Conservation (phyloP, 768 basidiomycete genomes). For the Tylopilus cervinicoccineus region DNA sequence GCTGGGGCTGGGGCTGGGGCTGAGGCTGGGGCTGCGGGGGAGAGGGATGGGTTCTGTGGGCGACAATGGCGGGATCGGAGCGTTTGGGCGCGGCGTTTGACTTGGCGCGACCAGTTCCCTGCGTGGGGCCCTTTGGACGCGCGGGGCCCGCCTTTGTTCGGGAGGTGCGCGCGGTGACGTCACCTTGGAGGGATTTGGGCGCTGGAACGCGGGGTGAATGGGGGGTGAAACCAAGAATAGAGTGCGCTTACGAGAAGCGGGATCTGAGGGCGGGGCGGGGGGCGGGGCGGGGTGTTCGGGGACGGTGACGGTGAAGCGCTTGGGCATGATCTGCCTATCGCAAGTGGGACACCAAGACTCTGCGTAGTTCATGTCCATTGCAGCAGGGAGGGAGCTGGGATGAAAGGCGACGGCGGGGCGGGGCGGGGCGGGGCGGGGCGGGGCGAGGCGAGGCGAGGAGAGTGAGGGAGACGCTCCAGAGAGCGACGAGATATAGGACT, state of each 20-base stretch:
- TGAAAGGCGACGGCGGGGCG: conserved; percentile 8
- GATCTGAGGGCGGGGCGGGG: conserved; percentile 29
- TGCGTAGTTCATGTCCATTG: conserved; percentile 47
- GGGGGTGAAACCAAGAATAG: neutral
- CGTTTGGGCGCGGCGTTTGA: conserved; percentile 54
- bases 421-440: conserved; percentile 18
- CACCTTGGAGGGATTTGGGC: conserved; percentile 28
- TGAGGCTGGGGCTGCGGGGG: conserved; percentile 20
- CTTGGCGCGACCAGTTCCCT: conserved; percentile 62
- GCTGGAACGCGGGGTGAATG: conserved; percentile 13
- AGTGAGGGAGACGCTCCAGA: neutral
- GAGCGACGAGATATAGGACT: no score
- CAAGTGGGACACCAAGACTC: conserved; percentile 81
- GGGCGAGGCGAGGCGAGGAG: conserved; percentile 21
- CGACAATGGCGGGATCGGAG: conserved; percentile 20
- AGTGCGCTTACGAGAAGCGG: conserved; percentile 34
- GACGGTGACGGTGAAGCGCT: conserved; percentile 55
- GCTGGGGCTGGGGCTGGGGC: conserved; percentile 17
- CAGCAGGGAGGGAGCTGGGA: conserved; percentile 12
- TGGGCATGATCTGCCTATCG: conserved; percentile 76
- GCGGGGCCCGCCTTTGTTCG: conserved; percentile 35
- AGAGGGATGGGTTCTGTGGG: conserved; percentile 12
- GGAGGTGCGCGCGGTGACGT: conserved; percentile 25
- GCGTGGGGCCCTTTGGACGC: conserved; percentile 44
- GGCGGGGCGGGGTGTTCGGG: conserved; percentile 19